Conservation (phyloP, 2,329 filamentous ascomycete species). For the Aspergillus pseudoviridinutans region DNA sequence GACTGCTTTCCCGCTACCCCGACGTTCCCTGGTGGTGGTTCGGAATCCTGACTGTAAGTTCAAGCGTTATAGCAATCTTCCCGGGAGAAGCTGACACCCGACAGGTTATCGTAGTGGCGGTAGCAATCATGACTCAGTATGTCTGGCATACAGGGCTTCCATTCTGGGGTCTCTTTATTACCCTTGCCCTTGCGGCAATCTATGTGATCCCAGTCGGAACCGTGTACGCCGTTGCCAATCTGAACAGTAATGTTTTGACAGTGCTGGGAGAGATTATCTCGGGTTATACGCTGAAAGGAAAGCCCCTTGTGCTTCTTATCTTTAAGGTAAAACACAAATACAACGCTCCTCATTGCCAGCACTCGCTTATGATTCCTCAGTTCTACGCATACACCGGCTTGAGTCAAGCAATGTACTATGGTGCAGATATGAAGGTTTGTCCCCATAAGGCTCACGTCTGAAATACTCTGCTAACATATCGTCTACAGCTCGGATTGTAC, state of each 20-base stretch:
- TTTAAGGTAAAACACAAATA: slow-evolving; percentile 48
- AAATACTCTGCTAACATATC: not conserved
- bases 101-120: slow-evolving; percentile 34
- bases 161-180: slow-evolving; percentile 38
- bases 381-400: slow-evolving; percentile 61
- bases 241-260: slow-evolving; percentile 39
- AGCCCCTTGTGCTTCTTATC: slow-evolving; percentile 41
- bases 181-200: slow-evolving; percentile 34
- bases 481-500: slow-evolving; percentile 44
- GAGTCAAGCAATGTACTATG: slow-evolving; percentile 44
- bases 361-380: slow-evolving; percentile 24
- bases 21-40: slow-evolving; percentile 41
- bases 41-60: slow-evolving; percentile 23
- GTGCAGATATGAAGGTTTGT: slow-evolving; percentile 50
- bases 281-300: slow-evolving; percentile 39
- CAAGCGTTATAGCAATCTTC: not conserved
- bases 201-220: slow-evolving; percentile 42
- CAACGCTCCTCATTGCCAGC: slow-evolving; percentile 60
- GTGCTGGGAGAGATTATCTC: slow-evolving; percentile 41
- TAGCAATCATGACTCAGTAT: slow-evolving; percentile 21
- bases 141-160: slow-evolving; percentile 35
- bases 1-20: slow-evolving; percentile 33
- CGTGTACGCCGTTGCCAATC: slow-evolving; percentile 39
- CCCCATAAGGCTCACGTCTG: slow-evolving; percentile 28
- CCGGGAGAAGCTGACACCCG: not conserved